These are phyloP conservation scores for Fusarium sp. DNA, from an alignment of 2,329 filamentous ascomycete species.

Conservation along the genomic window DNA sequence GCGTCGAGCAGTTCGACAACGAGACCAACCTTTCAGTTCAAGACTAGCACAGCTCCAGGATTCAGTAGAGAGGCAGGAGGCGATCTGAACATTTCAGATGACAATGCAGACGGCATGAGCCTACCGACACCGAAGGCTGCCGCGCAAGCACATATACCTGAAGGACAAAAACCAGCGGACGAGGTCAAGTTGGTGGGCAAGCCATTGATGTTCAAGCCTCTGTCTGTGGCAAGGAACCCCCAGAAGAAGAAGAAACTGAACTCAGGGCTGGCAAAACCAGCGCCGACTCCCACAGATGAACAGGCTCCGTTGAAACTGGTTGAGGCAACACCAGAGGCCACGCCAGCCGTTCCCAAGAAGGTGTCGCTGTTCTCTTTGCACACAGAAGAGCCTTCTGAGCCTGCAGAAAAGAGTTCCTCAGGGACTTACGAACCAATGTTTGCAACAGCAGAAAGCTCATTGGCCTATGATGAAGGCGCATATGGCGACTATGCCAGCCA, in stretches of 20 bases:
- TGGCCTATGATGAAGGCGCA: constrained; percentile 29
- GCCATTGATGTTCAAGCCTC: constrained; percentile 85
- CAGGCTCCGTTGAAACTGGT: constrained; percentile 25
- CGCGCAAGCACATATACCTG: constrained; percentile 59
- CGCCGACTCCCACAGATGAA: constrained; percentile 10
- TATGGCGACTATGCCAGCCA: constrained; percentile 45
- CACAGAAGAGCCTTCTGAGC: constrained; percentile 48
- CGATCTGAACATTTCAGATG: constrained; percentile 28
- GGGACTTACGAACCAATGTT: constrained; percentile 63
- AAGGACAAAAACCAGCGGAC: constrained; percentile 65
- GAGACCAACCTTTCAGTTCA: constrained; percentile 66
- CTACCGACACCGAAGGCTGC: constrained; percentile 54
- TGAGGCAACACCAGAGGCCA: constrained; percentile 16
- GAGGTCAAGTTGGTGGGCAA: constrained; percentile 78
- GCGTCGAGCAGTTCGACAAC: constrained; percentile 32
- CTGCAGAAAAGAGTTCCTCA: constrained; percentile 31
- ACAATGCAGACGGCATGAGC: constrained; percentile 38
- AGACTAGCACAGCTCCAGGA: constrained; percentile 83
- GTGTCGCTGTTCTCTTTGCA: constrained; percentile 75
- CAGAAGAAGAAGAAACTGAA: constrained; percentile 69
- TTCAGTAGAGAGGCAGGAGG: constrained; percentile 69
- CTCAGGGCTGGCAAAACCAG: constrained; percentile 15
- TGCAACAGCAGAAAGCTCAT: constrained; percentile 41
- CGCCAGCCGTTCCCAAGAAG: constrained; percentile 54
- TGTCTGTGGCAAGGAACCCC: constrained; percentile 81